Base-by-base conservation (phyloP, 768 basidiomycete species). In the Macrolepiota dolichaula region DNA sequence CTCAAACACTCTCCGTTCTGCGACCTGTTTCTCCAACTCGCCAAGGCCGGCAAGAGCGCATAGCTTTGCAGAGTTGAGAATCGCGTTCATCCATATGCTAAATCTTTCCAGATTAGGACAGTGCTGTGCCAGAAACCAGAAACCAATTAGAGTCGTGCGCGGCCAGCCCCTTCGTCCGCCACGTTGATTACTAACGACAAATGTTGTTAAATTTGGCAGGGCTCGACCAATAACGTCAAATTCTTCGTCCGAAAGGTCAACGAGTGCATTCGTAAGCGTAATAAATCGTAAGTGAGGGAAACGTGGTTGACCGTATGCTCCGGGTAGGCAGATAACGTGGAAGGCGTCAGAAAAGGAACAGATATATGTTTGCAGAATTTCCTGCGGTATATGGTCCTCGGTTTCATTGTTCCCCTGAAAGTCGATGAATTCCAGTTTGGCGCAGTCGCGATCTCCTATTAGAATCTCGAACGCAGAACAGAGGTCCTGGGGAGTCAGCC, bases 31-130 rank as follows among this genome's bases (percentile, higher is more conserved):
- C 13, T 54, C 52, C 9, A 54, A 13, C n/a, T 40, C 10, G 36
- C 52, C 52, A 10, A 54, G 19, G 5, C 52, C 52, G 11, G 22
- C 37, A n/a, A 54, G 12, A 4, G 52, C 32, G 15, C 52, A 54
- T 37, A 54, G 24, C 12, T 54, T 36, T 13, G 52, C 12, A 25
- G 35, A 54, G 25, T 54, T 54, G 36, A 54, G 52, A 6, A 54
- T 54, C 36, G 52, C 52, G n/a, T 54, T 54, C 52, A 54, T 54
- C 52, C 52, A 54, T 19, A 54, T 54, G 13, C 52, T 54, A 12
- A 37, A 54, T 22, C n/a, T 54, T 12, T 37, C 37, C 11, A 54
- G 52, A 27, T 36, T 36, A 0, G 36, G 52, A 7, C 52, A 54
- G 22, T 54, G 52, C 12, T 54, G 35, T 5, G 52, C 52, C 10